Evolutionary conservation across 73 alveolate genomes (phyloP).

Genomic region (Blepharisma stoltei): DNA sequence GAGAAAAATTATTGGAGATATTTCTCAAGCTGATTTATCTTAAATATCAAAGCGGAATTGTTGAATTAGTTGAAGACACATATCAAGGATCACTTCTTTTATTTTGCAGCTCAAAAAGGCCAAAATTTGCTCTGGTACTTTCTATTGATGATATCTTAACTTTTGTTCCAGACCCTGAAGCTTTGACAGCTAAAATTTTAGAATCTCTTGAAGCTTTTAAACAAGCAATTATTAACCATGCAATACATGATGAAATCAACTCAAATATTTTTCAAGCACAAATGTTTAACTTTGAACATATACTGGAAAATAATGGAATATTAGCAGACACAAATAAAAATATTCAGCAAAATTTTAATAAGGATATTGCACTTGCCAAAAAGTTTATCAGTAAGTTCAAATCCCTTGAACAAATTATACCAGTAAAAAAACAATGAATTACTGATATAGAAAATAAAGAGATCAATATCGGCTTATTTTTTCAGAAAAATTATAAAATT

Average conservation of each 20-base stretch:
- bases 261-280: too few species aligned
- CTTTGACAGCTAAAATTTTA: background rate
- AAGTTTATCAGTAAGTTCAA: conserved; percentile 9
- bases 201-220: background rate
- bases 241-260: background rate
- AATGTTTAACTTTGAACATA: too few species aligned
- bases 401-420: background rate
- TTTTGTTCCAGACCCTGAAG: conserved; percentile 17
- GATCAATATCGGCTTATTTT: background rate
- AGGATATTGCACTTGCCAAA: background rate
- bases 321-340: background rate
- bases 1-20: background rate
- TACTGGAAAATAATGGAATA: background rate
- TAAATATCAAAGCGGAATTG: background rate
- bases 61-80: background rate
- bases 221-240: background rate
- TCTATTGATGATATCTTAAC: background rate
- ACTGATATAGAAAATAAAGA: background rate
- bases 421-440: background rate
- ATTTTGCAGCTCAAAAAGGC: conserved; percentile 14
- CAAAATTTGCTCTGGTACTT: background rate
- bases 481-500: background rate
- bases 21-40: background rate
- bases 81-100: background rate
- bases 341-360: background rate